These are phyloP conservation scores for Aspergillus aculeatus DNA, from an alignment of 2,329 filamentous ascomycete genomes.

Conservation along the genomic window DNA sequence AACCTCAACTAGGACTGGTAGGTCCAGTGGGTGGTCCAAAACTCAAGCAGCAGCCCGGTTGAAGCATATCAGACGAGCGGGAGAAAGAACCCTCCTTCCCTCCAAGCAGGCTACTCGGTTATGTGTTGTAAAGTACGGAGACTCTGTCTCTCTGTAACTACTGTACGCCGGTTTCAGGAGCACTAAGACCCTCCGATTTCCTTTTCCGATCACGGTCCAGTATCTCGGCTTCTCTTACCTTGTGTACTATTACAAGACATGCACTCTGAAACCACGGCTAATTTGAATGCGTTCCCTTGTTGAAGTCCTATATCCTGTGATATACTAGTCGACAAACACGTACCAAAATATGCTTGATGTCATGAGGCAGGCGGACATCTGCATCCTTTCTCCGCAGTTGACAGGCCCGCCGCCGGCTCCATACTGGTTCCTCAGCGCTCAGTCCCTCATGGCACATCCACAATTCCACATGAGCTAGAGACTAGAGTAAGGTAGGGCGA, in stretches of 20 bases:
- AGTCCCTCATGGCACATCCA: conserved; percentile 27
- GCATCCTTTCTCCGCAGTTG: conserved; percentile 25
- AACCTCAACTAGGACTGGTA: background rate
- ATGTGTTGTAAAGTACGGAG: no score
- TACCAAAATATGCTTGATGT: conserved; percentile 2
- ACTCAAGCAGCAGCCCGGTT: background rate
- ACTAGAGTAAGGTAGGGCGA: conserved; percentile 17
- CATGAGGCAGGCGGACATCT: conserved; percentile 19
- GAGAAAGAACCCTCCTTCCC: conserved; percentile 1
- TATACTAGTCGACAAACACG: background rate
- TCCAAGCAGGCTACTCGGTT: background rate
- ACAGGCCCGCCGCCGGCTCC: conserved; percentile 24
- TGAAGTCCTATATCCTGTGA: background rate
- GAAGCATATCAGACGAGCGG: background rate
- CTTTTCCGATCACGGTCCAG: background rate
- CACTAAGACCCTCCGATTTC: background rate
- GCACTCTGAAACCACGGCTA: background rate
- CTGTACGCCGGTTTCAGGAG: background rate
- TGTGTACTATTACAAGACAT: background rate
- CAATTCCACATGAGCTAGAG: conserved; percentile 24
- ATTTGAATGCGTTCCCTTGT: background rate
- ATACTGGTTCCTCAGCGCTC: conserved; percentile 21
- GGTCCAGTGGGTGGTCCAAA: background rate
- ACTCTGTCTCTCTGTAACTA: no score
- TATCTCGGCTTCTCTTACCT: background rate